Percentiles rank a stretch among this genome's conserved stretches.
Evolutionary conservation across 108 stramenopile genomes (phyloP).

Genomic region (Cyclostephanos invisitatus): DNA sequence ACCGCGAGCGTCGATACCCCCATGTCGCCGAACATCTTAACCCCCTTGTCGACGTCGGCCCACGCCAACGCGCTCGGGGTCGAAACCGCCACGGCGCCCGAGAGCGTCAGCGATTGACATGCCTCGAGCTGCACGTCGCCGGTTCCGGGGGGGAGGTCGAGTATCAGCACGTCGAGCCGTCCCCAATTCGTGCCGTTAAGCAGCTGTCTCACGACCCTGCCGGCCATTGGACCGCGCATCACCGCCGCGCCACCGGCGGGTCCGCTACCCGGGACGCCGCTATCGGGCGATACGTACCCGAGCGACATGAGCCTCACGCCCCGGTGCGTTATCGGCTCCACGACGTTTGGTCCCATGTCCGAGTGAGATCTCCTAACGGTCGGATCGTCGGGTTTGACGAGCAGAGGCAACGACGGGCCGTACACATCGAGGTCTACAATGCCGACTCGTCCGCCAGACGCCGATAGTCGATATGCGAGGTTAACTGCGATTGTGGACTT

Average conservation of each 20-base stretch:
- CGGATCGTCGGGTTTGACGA: constrained; percentile 78
- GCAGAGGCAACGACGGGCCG: constrained; percentile 91
- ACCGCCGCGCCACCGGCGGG: constrained; percentile 71
- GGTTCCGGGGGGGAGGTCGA: constrained; percentile 99
- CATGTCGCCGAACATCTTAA: constrained; percentile 93
- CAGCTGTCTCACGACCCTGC: constrained; percentile 91
- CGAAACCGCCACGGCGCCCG: constrained; percentile 98
- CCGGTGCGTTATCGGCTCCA: constrained; percentile 82
- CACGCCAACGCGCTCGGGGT: constrained; percentile 95
- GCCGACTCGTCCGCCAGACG: constrained; percentile 87
- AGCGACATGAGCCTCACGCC: constrained; percentile 87
- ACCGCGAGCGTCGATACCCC: constrained; percentile 93
- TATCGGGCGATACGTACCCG: constrained; percentile 83
- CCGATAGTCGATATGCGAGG: constrained; percentile 94
- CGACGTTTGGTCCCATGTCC: constrained; percentile 63
- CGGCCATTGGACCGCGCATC: constrained; percentile 90
- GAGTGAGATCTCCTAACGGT: constrained; percentile 68
- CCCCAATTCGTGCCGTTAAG: constrained; percentile 98
- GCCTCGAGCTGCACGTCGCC: constrained; percentile 98
- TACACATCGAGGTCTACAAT: constrained; percentile 98
- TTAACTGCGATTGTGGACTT: constrained; percentile 97
- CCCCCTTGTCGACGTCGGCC: constrained; percentile 95
- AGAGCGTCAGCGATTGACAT: constrained; percentile 91
- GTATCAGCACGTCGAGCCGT: constrained; percentile 92
- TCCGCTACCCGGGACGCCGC: constrained; percentile 90